These are phyloP conservation scores for Speleostelium caveatum DNA, from an alignment of 78 protist species.

Conservation along the genomic window DNA sequence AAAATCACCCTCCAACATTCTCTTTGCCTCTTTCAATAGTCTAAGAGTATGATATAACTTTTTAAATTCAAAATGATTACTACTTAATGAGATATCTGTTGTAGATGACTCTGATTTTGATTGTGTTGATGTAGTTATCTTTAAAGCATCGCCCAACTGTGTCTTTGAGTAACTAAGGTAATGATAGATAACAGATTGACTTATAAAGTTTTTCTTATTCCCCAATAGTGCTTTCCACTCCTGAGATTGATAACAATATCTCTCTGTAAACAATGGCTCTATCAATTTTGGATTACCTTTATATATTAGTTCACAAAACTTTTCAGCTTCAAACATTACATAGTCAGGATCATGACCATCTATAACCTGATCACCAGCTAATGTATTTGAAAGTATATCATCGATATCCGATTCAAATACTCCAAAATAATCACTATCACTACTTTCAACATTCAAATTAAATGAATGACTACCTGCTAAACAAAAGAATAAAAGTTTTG, in stretches of 20 bases:
- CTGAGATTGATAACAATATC: conserved; percentile 27
- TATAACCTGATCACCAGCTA: background rate
- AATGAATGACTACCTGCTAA: conserved; percentile 64
- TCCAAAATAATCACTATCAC: conserved; percentile 74
- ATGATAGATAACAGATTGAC: conserved; percentile 36
- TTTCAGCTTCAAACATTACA: conserved; percentile 33
- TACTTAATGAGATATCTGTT: background rate
- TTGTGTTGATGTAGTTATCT: background rate
- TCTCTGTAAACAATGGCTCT: conserved; percentile 37
- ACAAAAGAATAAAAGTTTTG: conserved; percentile 33
- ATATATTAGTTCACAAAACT: conserved; percentile 25
- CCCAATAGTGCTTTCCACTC: background rate
- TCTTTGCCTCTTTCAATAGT: conserved; percentile 12
- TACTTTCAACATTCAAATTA: conserved; percentile 70
- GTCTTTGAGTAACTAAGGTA: conserved; percentile 43
- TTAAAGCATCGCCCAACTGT: conserved; percentile 49
- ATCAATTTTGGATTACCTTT: conserved; percentile 74
- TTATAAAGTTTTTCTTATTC: conserved; percentile 1
- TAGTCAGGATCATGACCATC: conserved; percentile 70
- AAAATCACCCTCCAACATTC: conserved; percentile 28
- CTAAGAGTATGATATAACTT: conserved; percentile 67
- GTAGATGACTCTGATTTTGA: background rate
- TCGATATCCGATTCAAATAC: conserved; percentile 37
- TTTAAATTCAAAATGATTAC: conserved; percentile 45
- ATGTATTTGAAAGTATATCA: background rate